phyloP scores from a whole-genome alignment of 129 eudicot species.

The Erigeron canadensis region DNA sequence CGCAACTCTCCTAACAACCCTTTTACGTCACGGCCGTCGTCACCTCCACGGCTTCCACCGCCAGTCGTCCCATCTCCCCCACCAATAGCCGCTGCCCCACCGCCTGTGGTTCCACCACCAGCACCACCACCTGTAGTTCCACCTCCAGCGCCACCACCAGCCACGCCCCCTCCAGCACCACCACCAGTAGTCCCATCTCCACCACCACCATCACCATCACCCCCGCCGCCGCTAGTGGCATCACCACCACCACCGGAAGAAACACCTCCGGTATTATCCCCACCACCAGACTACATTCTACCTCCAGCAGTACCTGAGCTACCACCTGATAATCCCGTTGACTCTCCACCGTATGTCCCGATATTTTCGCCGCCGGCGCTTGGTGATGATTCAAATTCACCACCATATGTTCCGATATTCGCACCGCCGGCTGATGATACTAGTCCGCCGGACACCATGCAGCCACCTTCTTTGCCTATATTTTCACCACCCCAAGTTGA shows the following conservation, averaged over 20 bases:
- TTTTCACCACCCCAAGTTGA: slow-evolving; percentile 2
- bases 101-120: slow-evolving; percentile 29
- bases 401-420: slow-evolving; percentile 33
- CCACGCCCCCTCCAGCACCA: slow-evolving; percentile 28
- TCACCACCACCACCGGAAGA: slow-evolving; percentile 33
- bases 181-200: slow-evolving; percentile 27
- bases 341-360: slow-evolving; percentile 39
- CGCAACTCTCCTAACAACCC: slow-evolving; percentile 51
- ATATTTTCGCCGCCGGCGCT: slow-evolving; percentile 33
- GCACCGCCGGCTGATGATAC: slow-evolving; percentile 20
- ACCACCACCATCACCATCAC: slow-evolving; percentile 33
- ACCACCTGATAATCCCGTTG: slow-evolving; percentile 32
- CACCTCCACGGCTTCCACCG: background rate
- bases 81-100: slow-evolving; percentile 20
- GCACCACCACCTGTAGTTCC: slow-evolving; percentile 16
- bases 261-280: slow-evolving; percentile 2
- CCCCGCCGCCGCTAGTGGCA: slow-evolving; percentile 39
- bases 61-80: slow-evolving; percentile 14
- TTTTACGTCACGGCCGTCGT: slow-evolving; percentile 32
- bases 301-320: slow-evolving; percentile 42
- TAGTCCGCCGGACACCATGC: slow-evolving; percentile 23
- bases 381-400: background rate
- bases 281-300: slow-evolving; percentile 39
- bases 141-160: slow-evolving; percentile 27
- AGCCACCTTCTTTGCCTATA: slow-evolving; percentile 45